phyloP scores from a whole-genome alignment of 169 alveolate genomes.

The Eimeria necatrix region DNA sequence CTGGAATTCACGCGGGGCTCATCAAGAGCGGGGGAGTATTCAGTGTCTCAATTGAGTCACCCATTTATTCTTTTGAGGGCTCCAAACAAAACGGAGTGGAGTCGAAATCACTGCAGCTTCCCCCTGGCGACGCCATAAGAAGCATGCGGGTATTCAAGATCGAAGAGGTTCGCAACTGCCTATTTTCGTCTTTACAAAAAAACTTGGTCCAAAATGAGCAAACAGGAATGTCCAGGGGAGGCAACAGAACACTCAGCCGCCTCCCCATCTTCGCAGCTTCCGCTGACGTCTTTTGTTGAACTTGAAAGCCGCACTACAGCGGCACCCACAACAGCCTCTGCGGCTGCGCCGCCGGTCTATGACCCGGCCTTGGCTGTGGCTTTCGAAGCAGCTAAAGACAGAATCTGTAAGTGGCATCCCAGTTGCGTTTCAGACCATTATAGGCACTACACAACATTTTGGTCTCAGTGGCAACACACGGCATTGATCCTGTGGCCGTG shows the following conservation, averaged over 20 bases:
- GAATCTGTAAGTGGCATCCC: background rate
- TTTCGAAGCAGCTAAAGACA: conserved; percentile 42
- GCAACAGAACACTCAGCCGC: conserved; percentile 48
- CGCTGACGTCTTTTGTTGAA: conserved; percentile 58
- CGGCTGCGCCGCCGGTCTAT: conserved; percentile 10
- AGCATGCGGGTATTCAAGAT: conserved; percentile 85
- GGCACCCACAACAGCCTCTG: background rate
- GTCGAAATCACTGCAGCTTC: conserved; percentile 86
- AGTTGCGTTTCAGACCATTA: background rate
- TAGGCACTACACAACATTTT: background rate
- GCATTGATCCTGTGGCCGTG: conserved; percentile 91
- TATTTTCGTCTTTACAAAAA: background rate
- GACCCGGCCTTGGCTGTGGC: conserved; percentile 62
- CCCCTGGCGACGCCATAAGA: conserved; percentile 42
- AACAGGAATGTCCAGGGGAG: conserved; percentile 84
- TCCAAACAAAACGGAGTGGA: conserved; percentile 90
- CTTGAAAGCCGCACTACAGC: background rate
- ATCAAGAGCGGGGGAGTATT: conserved; percentile 90
- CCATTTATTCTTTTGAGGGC: conserved; percentile 91
- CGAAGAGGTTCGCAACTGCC: conserved; percentile 62
- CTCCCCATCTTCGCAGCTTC: conserved; percentile 39
- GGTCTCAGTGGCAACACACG: conserved; percentile 91
- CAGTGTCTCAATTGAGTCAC: conserved; percentile 91
- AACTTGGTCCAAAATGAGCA: background rate
- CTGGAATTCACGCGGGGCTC: conserved; percentile 94